These are phyloP conservation scores for Xylaria cubensis DNA, from an alignment of 495 filamentous ascomycete genomes.

Conservation along the genomic window DNA sequence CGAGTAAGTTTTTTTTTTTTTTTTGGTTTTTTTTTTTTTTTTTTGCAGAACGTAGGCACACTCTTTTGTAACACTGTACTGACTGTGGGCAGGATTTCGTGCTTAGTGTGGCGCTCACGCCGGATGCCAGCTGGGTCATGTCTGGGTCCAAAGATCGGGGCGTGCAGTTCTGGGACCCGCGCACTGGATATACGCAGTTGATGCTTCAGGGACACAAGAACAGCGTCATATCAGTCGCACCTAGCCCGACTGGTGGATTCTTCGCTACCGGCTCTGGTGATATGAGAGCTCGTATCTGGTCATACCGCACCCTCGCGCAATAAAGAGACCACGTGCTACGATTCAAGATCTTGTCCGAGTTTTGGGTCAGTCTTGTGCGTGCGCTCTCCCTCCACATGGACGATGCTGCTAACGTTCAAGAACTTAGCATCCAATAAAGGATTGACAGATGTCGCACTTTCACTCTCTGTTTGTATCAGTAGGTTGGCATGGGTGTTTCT, in stretches of 20 bases:
- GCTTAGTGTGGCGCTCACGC: slow-evolving; percentile 85
- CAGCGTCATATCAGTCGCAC: slow-evolving; percentile 88
- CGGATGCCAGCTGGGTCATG: slow-evolving; percentile 87
- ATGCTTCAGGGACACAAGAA: slow-evolving; percentile 96
- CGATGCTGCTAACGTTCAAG: no score
- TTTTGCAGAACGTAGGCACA: not conserved
- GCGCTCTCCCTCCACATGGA: not conserved
- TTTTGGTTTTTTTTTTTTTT: no score
- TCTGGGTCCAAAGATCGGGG: slow-evolving; percentile 90
- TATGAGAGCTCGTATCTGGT: slow-evolving; percentile 92
- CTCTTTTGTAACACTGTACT: slow-evolving; percentile 31
- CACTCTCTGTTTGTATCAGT: slow-evolving; percentile 1
- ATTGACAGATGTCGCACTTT: not conserved
- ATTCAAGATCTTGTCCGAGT: no score
- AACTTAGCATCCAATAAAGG: not conserved
- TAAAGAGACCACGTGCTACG: not conserved
- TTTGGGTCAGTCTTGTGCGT: not conserved
- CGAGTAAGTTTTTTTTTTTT: slow-evolving; percentile 72
- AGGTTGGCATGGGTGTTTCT: slow-evolving; percentile 11
- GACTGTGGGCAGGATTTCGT: slow-evolving; percentile 76
- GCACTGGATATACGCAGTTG: slow-evolving; percentile 84
- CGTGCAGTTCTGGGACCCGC: slow-evolving; percentile 92
- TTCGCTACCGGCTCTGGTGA: slow-evolving; percentile 92
- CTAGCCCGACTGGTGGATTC: slow-evolving; percentile 76
- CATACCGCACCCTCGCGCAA: slow-evolving; percentile 55